These are phyloP conservation scores for Arabidopsis suecica DNA, from an alignment of 345 rosid genomes.

Conservation along the genomic window DNA sequence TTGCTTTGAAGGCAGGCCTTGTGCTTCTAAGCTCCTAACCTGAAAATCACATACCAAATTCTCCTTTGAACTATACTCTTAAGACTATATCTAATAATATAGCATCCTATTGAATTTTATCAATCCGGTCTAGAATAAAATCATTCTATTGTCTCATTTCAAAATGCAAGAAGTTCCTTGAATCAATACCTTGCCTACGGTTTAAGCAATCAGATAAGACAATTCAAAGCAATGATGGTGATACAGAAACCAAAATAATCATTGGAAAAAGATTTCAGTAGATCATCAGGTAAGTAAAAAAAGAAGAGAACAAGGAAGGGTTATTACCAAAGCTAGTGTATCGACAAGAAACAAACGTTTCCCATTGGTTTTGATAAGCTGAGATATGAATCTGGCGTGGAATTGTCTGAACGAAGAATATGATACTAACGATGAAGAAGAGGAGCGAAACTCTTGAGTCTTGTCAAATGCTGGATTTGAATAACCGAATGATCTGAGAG, in stretches of 20 bases:
- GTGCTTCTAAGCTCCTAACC: constrained; percentile 85
- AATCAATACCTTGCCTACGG: not conserved
- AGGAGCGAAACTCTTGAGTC: too few relatives aligned
- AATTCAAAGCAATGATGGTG: constrained; percentile 7
- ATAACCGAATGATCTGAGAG: constrained; percentile 48
- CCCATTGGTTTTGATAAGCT: constrained; percentile 64
- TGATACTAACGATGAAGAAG: constrained; percentile 25
- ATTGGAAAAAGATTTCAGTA: not conserved
- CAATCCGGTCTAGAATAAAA: not conserved
- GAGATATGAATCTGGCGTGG: constrained; percentile 52
- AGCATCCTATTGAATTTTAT: not conserved
- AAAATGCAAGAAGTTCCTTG: not conserved
- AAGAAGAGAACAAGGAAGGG: not conserved
- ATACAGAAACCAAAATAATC: not conserved
- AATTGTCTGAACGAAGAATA: constrained; percentile 43
- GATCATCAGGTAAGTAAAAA: not conserved
- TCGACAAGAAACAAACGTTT: constrained; percentile 83
- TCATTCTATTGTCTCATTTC: constrained; percentile 16
- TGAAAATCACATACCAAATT: constrained; percentile 40
- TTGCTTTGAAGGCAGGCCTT: constrained; percentile 88
- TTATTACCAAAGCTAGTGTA: constrained; percentile 78
- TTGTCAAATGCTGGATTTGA: not conserved
- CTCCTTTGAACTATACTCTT: not conserved
- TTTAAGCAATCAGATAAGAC: not conserved
- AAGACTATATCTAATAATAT: not conserved